A percentile compares a stretch with the other conserved stretches of the same genome.
Evolutionary conservation across 1,284 basidiomycete genomes (phyloP).

Genomic region (Malassezia slooffiae): DNA sequence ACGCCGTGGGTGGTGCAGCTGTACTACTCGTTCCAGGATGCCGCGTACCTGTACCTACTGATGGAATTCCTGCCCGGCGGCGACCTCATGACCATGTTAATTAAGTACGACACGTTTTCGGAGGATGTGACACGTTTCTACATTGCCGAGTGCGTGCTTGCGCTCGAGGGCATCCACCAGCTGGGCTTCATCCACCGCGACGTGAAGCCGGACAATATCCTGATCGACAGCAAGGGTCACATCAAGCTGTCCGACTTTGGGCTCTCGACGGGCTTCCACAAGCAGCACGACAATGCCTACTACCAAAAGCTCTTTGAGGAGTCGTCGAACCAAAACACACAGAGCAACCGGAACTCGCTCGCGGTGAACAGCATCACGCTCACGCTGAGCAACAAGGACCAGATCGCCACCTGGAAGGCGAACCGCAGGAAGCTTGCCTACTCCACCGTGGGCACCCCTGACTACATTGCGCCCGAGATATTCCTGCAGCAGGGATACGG

Average conservation of each 20-base stretch:
- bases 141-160: slow-evolving; percentile 95
- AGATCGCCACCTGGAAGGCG: slow-evolving; percentile 81
- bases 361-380: slow-evolving; percentile 46
- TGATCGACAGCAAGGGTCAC: slow-evolving; percentile 86
- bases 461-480: slow-evolving; percentile 98
- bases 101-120: slow-evolving; percentile 98
- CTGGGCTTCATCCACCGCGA: slow-evolving; percentile 96
- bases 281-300: slow-evolving; percentile 83
- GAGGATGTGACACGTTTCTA: slow-evolving; percentile 98
- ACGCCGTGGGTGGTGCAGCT: slow-evolving; percentile 96
- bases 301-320: slow-evolving; percentile 82
- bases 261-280: slow-evolving; percentile 86
- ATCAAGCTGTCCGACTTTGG: slow-evolving; percentile 94
- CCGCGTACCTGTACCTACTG: slow-evolving; percentile 87
- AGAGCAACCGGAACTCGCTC: slow-evolving; percentile 41
- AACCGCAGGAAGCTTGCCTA: slow-evolving; percentile 93
- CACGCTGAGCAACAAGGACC: slow-evolving; percentile 42
- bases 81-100: slow-evolving; percentile 96
- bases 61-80: slow-evolving; percentile 99
- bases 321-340: slow-evolving; percentile 20
- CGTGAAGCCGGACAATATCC: slow-evolving; percentile 93
- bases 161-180: slow-evolving; percentile 94
- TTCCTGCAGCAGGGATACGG: slow-evolving; percentile 95
- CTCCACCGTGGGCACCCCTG: slow-evolving; percentile 94
- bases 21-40: slow-evolving; percentile 97